Evolutionary conservation across 768 basidiomycete species (phyloP).

Genomic region (Mycena alexandri): DNA sequence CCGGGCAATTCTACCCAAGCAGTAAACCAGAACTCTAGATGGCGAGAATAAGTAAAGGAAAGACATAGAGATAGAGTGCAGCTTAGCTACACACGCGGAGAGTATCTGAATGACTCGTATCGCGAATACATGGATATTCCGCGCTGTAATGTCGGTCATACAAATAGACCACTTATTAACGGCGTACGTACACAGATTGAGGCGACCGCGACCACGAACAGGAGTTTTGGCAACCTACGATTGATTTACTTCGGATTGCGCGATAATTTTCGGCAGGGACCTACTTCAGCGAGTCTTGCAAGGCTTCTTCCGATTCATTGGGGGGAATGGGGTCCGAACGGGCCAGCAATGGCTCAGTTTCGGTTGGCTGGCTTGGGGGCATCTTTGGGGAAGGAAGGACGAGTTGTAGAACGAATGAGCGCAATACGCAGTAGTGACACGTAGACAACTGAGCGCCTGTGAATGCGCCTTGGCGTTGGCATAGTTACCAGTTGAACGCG

Average conservation of each 20-base stretch:
- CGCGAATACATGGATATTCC: constrained; percentile 28
- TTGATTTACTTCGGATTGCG: too few species aligned
- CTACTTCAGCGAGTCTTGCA: too few species aligned
- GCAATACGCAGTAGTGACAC: too few species aligned
- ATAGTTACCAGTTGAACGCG: too few species aligned
- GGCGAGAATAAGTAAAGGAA: too few species aligned
- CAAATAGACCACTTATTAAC: neutral
- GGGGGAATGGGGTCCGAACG: neutral
- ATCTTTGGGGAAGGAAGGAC: neutral
- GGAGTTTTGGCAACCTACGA: constrained; percentile 1
- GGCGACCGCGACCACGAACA: constrained; percentile 15
- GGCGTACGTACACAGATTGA: constrained; percentile 20
- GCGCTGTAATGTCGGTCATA: neutral
- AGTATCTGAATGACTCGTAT: neutral
- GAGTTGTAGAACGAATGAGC: too few species aligned
- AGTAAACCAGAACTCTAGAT: neutral
- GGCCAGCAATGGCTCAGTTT: constrained; percentile 15
- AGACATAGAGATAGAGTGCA: neutral
- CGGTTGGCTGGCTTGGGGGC: neutral
- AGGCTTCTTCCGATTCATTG: too few species aligned
- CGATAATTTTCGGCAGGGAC: too few species aligned
- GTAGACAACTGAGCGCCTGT: too few species aligned
- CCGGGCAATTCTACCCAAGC: constrained; percentile 18
- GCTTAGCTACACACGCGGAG: neutral
- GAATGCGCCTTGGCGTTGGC: too few species aligned